Evolutionary conservation across 1,284 basidiomycete species (phyloP), one percentile per base, ranked within the genome.

Genomic region (Ceratobasidium papillatum): DNA sequence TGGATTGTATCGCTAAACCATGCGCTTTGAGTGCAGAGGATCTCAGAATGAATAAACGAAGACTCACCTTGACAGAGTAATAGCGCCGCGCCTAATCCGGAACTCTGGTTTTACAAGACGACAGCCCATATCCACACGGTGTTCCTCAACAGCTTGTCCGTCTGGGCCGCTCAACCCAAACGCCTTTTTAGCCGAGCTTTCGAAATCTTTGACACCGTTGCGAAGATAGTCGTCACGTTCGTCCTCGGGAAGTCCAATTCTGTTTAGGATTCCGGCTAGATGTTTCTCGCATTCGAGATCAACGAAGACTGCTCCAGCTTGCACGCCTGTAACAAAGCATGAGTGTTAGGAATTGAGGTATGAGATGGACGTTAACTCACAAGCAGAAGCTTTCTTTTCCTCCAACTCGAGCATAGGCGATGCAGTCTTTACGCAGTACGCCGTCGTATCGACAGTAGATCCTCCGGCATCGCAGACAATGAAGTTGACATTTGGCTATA

Each of bases 381-480:
- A 76, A 41, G 71, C 75, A 4, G 71, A 76, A 1, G 71, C 69
- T 36, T 68, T 73, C 32, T 54, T 56, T 62, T 76, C 75, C 30
- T 76, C 71, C 0, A 76, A 52, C 17, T 59, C 61, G n/a, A 76
- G 71, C 43, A 63, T 38, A 7, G 75, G 75, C 17, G 59, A 58
- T 25, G 32, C 51, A 7, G 22, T 65, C 36, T 61, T 76, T 12
- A 74, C 75, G n/a, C 22, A 49, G 54, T 77, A 77, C n/a, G 74
- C 43, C 1, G 77, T 76, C 7, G 64, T 76, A 58, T 77, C 77
- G 30, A 76, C 62, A 0, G 76, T 77, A 14, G 74, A 75, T 12
- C 76, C 76, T 27, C 77, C 77, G 11, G 76, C 75, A 59, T 77
- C 77, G 22, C 66, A 73, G 22, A 77, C 74, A 30, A 69, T 43